A percentile compares a stretch with the other conserved stretches of the same genome.
Evolutionary conservation across 2,329 filamentous ascomycete species (phyloP).

Genomic region (Exophiala viscosa): DNA sequence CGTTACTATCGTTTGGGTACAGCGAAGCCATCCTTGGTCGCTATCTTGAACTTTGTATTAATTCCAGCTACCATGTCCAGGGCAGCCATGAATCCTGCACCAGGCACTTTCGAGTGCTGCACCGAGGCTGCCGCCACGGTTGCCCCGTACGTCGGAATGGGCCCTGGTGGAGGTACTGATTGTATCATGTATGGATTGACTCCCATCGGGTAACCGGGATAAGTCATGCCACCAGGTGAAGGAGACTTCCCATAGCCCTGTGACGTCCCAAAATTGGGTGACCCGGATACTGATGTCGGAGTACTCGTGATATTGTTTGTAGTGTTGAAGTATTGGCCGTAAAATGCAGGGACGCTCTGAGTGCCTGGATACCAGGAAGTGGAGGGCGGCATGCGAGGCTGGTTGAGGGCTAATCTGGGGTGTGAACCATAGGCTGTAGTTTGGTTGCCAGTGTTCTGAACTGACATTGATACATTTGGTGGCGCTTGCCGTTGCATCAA

Average conservation of each 20-base stretch:
- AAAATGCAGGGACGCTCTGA: conserved; percentile 7
- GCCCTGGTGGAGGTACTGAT: background rate
- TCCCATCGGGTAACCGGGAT: background rate
- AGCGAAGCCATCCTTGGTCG: conserved; percentile 13
- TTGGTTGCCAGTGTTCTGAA: background rate
- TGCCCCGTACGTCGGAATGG: background rate
- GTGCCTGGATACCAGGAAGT: conserved; percentile 6
- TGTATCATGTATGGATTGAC: conserved; percentile 1
- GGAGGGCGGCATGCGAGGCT: background rate
- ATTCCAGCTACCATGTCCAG: conserved; percentile 19
- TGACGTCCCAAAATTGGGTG: background rate
- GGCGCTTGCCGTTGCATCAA: conserved; percentile 3
- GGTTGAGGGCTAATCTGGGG: background rate
- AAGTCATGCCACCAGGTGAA: background rate
- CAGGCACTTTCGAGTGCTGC: background rate
- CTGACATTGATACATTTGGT: background rate
- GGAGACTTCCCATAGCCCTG: background rate
- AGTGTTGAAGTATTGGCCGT: background rate
- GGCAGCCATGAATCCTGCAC: conserved; percentile 9
- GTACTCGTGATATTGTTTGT: background rate
- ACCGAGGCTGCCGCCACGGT: background rate
- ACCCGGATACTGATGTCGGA: background rate
- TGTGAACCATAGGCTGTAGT: background rate
- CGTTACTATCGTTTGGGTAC: conserved; percentile 14
- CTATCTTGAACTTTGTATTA: conserved; percentile 16